Base-by-base conservation (phyloP, 371 early-diverging fungal genomes). In the Dinochytrium kinnereticum region DNA sequence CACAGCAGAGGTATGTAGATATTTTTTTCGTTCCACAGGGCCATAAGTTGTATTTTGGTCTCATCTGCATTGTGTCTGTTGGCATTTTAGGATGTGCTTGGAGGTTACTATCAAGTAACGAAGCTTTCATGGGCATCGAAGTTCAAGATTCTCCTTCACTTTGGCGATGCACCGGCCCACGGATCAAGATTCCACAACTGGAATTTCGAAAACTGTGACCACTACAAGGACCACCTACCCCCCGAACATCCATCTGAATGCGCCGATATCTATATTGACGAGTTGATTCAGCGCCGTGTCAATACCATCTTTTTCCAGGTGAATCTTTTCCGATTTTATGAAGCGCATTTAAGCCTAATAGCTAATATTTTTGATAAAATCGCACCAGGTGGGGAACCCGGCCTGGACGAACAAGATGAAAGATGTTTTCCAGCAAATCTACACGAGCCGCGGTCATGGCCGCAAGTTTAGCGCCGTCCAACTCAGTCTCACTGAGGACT, bases 351-450 rank as follows among this genome's bases (percentile, higher is more conserved):
- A n/a, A n/a, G n/a, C n/a, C n/a, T n/a, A n/a, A n/a, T n/a, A n/a
- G n/a, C n/a, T n/a, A n/a, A n/a, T n/a, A n/a, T n/a, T n/a, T n/a
- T n/a, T n/a, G n/a, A n/a, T n/a, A n/a, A n/a, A n/a, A n/a, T n/a
- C n/a, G n/a, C n/a, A n/a, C n/a, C 34, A 66, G 66, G 44, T 66
- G 66, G 66, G 66, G 3, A 44, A 37, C 44, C 44, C 44, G 1
- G 5, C 13, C 2, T 66, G 66, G 66, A 66, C 66, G n/a, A 66
- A 66, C 44, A 66, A 66, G 44, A 66, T 66, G 66, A 66, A 66
- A 33, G 44, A 37, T 7, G 66, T 40, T 13, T 66, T 66, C 30
- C 36, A 40, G 10, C 5, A 66, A 19, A 66, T 66, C 28, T 66
- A 66, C 66, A 15, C 66, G 2, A 44, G 49, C 21, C 66, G 49